phyloP scores from a whole-genome alignment of 2,329 filamentous ascomycete species.

The Penicillium sp. region DNA sequence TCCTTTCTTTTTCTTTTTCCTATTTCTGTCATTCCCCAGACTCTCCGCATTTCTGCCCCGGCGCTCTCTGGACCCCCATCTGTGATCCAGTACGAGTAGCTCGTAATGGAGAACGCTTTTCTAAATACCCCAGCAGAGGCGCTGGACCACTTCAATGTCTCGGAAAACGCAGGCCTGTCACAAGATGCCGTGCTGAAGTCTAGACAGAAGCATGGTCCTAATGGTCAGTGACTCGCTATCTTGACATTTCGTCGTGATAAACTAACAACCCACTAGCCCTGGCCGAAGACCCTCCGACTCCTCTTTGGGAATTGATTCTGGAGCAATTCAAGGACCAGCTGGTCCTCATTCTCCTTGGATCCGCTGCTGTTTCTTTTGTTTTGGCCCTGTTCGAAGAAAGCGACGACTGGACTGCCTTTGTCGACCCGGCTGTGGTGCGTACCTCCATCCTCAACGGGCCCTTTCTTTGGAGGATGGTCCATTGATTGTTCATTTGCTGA shows the following conservation, averaged over 20 bases:
- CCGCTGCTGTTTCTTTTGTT: slow-evolving; percentile 89
- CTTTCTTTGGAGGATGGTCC: no score
- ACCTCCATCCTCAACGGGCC: background rate
- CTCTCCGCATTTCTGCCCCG: slow-evolving; percentile 17
- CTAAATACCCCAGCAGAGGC: slow-evolving; percentile 50
- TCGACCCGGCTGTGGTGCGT: slow-evolving; percentile 90
- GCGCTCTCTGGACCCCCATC: background rate
- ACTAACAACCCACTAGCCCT: slow-evolving; percentile 53
- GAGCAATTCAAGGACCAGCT: slow-evolving; percentile 99
- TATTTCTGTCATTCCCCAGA: slow-evolving; percentile 14
- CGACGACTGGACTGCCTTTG: slow-evolving; percentile 94
- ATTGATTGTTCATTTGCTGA: slow-evolving; percentile 14
- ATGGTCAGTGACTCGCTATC: slow-evolving; percentile 47
- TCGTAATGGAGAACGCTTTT: slow-evolving; percentile 56
- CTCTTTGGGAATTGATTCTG: slow-evolving; percentile 91
- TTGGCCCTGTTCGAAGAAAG: slow-evolving; percentile 90
- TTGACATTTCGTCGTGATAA: background rate
- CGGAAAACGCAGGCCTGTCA: slow-evolving; percentile 52
- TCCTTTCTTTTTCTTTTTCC: background rate
- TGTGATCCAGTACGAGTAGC: background rate
- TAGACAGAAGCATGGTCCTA: slow-evolving; percentile 54
- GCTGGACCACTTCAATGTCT: slow-evolving; percentile 54
- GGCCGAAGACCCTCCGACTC: slow-evolving; percentile 90
- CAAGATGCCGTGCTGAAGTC: slow-evolving; percentile 48
- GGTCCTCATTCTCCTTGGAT: slow-evolving; percentile 90